Base-by-base conservation (phyloP, 148 eudicot genomes). In the Polygonum maritimum region DNA sequence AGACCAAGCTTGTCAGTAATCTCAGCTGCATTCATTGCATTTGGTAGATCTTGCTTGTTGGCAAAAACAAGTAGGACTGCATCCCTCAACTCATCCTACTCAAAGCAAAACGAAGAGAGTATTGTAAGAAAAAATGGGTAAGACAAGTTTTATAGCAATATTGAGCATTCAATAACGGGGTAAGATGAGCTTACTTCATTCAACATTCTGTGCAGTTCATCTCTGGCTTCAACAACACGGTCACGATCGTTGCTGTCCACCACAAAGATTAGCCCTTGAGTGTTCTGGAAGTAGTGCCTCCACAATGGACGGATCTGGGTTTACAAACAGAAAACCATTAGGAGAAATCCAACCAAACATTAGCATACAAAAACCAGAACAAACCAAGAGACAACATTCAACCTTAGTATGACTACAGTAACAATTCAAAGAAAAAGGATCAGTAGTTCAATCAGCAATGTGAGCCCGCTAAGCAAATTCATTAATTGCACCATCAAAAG, bases 31-130 rank as follows among this genome's bases (percentile, higher is more conserved):
- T 85, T 87, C 90, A 87, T 87, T 12, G 93, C 90, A 83, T 89
- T 89, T 35, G 93, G 93, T 73, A 87, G 89, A 87, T 89, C 93
- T 83, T 89, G 93, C 78, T 89, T 89, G 90, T 89, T 89, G 14
- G 93, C 93, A 83, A 89, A 89, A 4, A 87, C 93, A 44, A 87
- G 84, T 12, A 89, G 80, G 11, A 89, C 90, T 7, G 93, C 93
- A 84, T 89, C 90, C 85, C 90, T 89, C 79, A 89, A 75, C 82
- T 89, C 90, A 77, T 89, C 93, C 93, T 87, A 70, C 26, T 72
- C 13, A 75, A n/a, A 78, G 44, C 71, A 49, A 69, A 7, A 21
- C 36, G 5, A 33, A 62, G 13, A 11, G 16, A 55, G 31, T n/a
- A 0, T n/a, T 31, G 11, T 21, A 2, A 21, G 12, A 35, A 33